Conservation (phyloP, 2,329 filamentous ascomycete species). For the Drechslera avenae region DNA sequence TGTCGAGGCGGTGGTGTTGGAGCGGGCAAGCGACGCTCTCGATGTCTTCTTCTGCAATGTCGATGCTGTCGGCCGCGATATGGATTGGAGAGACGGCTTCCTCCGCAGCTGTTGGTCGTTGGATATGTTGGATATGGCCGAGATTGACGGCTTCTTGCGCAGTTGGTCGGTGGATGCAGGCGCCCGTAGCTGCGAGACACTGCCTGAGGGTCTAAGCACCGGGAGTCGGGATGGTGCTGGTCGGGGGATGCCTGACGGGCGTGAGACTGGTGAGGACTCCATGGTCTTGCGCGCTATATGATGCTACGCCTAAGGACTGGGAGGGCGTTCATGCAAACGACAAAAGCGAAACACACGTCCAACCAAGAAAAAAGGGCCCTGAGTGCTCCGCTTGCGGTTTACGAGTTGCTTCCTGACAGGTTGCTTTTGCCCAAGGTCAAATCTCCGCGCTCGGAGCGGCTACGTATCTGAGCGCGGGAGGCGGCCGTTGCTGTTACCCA, state of each 20-base stretch:
- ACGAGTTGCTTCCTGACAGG: slow-evolving; percentile 4
- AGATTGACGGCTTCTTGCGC: slow-evolving; percentile 40
- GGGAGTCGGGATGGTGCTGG: slow-evolving; percentile 58
- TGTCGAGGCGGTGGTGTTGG: slow-evolving; percentile 17
- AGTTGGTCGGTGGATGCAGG: slow-evolving; percentile 54
- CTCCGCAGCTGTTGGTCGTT: slow-evolving; percentile 42
- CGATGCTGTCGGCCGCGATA: slow-evolving; percentile 22
- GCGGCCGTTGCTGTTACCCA: slow-evolving; percentile 23
- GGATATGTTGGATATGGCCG: slow-evolving; percentile 20
- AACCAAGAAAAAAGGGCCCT: slow-evolving; percentile 10
- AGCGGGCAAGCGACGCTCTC: slow-evolving; percentile 33
- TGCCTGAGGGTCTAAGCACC: slow-evolving; percentile 49
- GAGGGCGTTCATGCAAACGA: slow-evolving; percentile 10
- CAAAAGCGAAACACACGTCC: slow-evolving; percentile 11
- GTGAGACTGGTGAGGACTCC: slow-evolving; percentile 41
- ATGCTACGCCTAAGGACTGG: slow-evolving; percentile 6
- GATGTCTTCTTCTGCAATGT: slow-evolving; percentile 42
- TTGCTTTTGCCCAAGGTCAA: slow-evolving; percentile 8
- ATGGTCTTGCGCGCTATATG: slow-evolving; percentile 31
- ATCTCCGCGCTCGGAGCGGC: slow-evolving; percentile 17
- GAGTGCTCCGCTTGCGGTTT: no score
- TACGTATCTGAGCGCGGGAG: slow-evolving; percentile 15
- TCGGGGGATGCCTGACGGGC: slow-evolving; percentile 54
- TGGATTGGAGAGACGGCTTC: slow-evolving; percentile 37
- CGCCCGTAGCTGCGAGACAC: slow-evolving; percentile 49